Conservation (phyloP, 2,329 filamentous ascomycete genomes). For the Claviceps sp. region DNA sequence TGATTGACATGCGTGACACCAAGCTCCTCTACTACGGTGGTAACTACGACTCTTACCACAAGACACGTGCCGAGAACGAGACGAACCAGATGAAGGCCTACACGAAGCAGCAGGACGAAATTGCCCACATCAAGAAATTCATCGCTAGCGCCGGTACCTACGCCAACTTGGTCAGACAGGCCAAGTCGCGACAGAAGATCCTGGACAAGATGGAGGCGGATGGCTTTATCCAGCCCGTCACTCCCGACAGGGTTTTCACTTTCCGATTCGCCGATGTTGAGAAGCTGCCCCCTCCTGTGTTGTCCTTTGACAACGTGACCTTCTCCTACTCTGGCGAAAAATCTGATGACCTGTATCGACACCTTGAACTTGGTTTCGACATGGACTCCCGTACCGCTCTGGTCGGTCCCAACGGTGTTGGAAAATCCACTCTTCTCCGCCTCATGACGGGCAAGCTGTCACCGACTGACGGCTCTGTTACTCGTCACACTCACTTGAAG, state of each 20-base stretch:
- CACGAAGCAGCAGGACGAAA: constrained; percentile 98
- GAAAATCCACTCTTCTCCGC: constrained; percentile 90
- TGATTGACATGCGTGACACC: constrained; percentile 94
- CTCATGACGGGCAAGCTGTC: constrained; percentile 94
- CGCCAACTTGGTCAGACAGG: constrained; percentile 96
- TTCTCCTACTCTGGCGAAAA: constrained; percentile 91
- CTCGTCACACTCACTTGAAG: constrained; percentile 95
- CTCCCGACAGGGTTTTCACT: constrained; percentile 76
- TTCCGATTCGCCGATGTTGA: constrained; percentile 98
- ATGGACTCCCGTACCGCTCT: constrained; percentile 98
- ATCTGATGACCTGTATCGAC: constrained; percentile 87
- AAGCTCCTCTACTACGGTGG: constrained; percentile 94
- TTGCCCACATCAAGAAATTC: constrained; percentile 99
- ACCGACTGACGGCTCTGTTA: constrained; percentile 68
- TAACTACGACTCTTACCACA: constrained; percentile 97
- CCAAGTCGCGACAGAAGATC: constrained; percentile 99
- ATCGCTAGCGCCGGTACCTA: constrained; percentile 99
- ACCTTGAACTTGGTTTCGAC: constrained; percentile 96
- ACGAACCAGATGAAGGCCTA: constrained; percentile 99
- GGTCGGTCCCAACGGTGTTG: constrained; percentile 96
- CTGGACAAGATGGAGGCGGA: constrained; percentile 99
- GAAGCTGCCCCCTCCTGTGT: constrained; percentile 93
- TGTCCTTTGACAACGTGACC: constrained; percentile 93
- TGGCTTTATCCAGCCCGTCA: constrained; percentile 89
- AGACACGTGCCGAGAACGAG: constrained; percentile 89